Conservation (phyloP, 768 basidiomycete species). For the Naganishia randhawae region DNA sequence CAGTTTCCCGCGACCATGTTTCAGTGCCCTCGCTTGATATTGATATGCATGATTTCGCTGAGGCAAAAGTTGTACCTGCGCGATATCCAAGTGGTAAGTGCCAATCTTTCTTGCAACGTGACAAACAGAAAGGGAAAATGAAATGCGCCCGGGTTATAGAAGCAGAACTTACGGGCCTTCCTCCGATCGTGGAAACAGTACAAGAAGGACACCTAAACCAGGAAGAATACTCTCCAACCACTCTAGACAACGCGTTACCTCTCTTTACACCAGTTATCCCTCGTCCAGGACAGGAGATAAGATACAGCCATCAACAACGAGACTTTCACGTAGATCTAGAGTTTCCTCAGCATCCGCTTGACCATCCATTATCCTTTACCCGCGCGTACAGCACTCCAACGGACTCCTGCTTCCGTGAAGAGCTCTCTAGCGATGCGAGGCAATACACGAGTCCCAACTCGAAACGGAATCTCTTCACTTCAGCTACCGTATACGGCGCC, state of each 20-base stretch:
- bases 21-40: neutral
- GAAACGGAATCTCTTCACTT: neutral
- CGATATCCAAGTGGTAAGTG: neutral
- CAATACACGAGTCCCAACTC: neutral
- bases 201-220: neutral
- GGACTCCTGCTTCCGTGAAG: neutral
- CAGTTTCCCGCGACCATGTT: neutral
- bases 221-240: neutral
- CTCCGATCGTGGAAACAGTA: neutral
- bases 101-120: neutral
- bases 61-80: no score
- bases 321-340: neutral
- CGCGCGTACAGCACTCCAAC: neutral
- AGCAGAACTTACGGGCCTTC: neutral
- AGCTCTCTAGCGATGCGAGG: neutral
- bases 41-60: neutral
- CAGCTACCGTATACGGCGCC: neutral
- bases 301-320: neutral
- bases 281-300: neutral
- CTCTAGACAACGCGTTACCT: neutral
- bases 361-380: constrained; percentile 3
- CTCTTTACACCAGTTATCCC: neutral
- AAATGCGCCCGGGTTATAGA: no score
- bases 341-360: neutral
- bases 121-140: neutral